Evolutionary conservation across 306 rosid genomes (phyloP), one percentile per base, ranked within the genome.

Genomic region (Cucurbita argyrosperma): DNA sequence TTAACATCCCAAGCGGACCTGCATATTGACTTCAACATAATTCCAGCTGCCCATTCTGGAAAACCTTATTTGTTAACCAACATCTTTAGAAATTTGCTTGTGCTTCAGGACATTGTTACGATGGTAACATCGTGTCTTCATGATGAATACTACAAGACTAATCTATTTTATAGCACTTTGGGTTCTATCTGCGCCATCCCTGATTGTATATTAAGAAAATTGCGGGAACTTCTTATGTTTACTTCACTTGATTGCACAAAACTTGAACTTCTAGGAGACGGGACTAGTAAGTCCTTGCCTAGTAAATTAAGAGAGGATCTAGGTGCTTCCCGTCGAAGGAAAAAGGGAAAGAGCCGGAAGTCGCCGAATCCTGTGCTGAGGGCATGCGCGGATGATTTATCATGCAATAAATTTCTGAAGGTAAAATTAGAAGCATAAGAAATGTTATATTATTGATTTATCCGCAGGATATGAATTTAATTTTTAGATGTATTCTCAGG

Each of bases 241-340:
- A 84, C 88, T 77, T 92, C 90, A 66, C 98, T 90, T 85, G 96
- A 87, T 71, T 92, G 81, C 86, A 92, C 96, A 60, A 88, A 90
- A 87, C 88, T 79, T 80, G 98, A 92, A 84, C 92, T 92, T 68
- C 51, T 90, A 76, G 87, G 85, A 58, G 96, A 83, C 76, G 88
- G 75, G 72, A 80, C 49, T 80, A 79, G 81, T 71, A 85, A 80
- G 65, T 74, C 88, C 70, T 78, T 88, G 70, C 77, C 85, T 72
- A 73, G 80, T 80, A 92, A 87, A 85, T 60, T 87, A 77, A 92
- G 87, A 70, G 96, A 85, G 82, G 88, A 90, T 74, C 79, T 46
- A 63, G 56, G 85, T 81, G 76, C 82, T 78, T 85, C 80, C 79
- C 84, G 81, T 82, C 89, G 86, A 77, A 92, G 87, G 76, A 90